Evolutionary conservation across 306 rosid genomes (phyloP).

Genomic region (Mimosa pudica): DNA sequence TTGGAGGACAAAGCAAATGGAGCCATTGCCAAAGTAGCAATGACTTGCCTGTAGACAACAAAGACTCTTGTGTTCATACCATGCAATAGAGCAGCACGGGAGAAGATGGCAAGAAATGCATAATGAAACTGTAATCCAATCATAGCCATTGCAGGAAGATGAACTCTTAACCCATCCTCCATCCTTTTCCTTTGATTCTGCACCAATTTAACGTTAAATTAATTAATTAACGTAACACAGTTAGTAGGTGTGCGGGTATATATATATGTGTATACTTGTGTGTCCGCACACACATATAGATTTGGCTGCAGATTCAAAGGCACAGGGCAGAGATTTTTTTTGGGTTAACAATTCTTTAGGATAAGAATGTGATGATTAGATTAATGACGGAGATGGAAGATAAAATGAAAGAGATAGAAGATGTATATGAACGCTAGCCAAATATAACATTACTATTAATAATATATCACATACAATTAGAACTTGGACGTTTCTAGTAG

Average conservation of each 20-base stretch:
- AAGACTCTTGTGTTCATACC: constrained; percentile 70
- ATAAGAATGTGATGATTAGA: neutral
- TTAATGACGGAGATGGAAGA: neutral
- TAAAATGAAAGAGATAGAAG: neutral
- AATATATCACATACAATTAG: neutral
- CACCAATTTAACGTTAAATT: neutral
- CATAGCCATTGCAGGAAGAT: constrained; percentile 58
- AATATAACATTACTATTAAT: too few species aligned
- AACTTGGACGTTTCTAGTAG: neutral
- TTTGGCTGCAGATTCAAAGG: neutral
- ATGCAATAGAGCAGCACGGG: constrained; percentile 63
- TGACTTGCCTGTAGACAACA: constrained; percentile 64
- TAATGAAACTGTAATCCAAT: constrained; percentile 56
- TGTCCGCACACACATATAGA: neutral
- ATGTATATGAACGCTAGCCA: neutral
- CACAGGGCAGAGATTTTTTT: neutral
- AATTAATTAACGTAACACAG: neutral
- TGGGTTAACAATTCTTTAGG: neutral
- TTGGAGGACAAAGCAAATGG: constrained; percentile 51
- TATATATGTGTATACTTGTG: neutral
- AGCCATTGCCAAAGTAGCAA: constrained; percentile 61
- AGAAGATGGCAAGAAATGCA: constrained; percentile 57
- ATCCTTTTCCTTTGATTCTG: neutral
- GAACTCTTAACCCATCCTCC: constrained; percentile 45
- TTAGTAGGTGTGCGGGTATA: neutral